These are phyloP conservation scores for Ehretia macrophylla DNA, from an alignment of 257 asterid genomes.

Conservation along the genomic window DNA sequence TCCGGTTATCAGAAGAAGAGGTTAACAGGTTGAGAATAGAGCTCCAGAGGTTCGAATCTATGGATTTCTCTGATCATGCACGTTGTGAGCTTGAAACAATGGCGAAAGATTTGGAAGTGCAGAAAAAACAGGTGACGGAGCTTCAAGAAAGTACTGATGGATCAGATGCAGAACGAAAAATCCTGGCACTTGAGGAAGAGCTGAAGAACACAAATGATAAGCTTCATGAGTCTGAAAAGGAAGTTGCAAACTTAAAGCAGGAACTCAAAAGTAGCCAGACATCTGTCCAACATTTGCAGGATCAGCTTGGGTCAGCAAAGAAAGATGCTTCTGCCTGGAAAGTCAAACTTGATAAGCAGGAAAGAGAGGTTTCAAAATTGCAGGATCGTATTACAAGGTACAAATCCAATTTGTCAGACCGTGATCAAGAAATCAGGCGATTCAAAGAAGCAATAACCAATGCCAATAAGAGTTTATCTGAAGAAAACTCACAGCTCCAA, in stretches of 20 bases:
- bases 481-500: conserved; percentile 67
- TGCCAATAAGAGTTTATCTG: conserved; percentile 77
- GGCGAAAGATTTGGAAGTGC: conserved; percentile 5
- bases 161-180: conserved; percentile 29
- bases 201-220: conserved; percentile 36
- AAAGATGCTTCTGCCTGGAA: conserved; percentile 56
- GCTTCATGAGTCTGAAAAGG: conserved; percentile 52
- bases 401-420: conserved; percentile 62
- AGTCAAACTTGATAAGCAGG: conserved; percentile 55
- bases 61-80: conserved; percentile 13
- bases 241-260: conserved; percentile 36
- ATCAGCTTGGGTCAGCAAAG: conserved; percentile 52
- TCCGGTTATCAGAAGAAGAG: conserved; percentile 53
- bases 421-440: conserved; percentile 79
- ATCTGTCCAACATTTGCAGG: conserved; percentile 35
- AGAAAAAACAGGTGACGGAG: neutral
- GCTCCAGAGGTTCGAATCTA: conserved; percentile 51
- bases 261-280: conserved; percentile 46
- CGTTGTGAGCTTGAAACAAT: conserved; percentile 7
- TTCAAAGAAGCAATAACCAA: conserved; percentile 63
- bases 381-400: conserved; percentile 69
- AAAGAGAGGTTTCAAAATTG: conserved; percentile 58
- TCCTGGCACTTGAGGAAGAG: conserved; percentile 44
- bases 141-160: conserved; percentile 20
- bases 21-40: conserved; percentile 42